Base-by-base conservation (phyloP, 495 filamentous ascomycete genomes). In the Podospora comata region DNA sequence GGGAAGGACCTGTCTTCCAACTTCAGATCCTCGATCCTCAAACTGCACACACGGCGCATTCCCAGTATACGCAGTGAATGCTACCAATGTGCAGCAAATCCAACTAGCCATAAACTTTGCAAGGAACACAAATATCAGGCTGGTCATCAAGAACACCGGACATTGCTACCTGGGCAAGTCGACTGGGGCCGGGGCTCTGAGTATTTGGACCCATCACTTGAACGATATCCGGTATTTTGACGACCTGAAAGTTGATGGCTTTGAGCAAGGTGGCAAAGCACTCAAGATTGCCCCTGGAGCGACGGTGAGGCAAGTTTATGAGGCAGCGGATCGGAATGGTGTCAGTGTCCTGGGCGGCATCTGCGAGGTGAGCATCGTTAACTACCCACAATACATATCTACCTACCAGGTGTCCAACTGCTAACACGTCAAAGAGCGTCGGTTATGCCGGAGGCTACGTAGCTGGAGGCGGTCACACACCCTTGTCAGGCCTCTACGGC, bases 71-170 rank as follows among this genome's bases (percentile, higher is more conserved):
- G 82, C 85, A 1, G 83, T 90, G 32, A 87, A 88, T 60, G 86
- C 83, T 7, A 83, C 75, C 60, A 83, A 71, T 13, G 82, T 85
- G 32, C 78, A 79, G 65, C 82, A 91, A 65, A 77, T 89, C 27
- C 84, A 86, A 67, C 75, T 81, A 6, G 83, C 84, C 1, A 81
- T 90, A 23, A 86, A 86, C 73, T 89, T 88, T 78, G 88, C 88
- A 1, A 79, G 83, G 27, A 84, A 88, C 26, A 76, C 77, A 23
- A 83, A 84, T 30, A 71, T 90, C 2, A 79, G 88, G 39, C 76
- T 91, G 16, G 78, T 87, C 0, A 81, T 90, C 68, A 90, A 89
- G 60, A 89, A 89, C 68, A 91, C 88, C 1, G 88, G 89, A 26
- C 88, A 91, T 68, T 87, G 89, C 71, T 89, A 85, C 76, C 77